phyloP scores from a whole-genome alignment of 1,284 basidiomycete genomes.

The Rhodotorula sp. region DNA sequence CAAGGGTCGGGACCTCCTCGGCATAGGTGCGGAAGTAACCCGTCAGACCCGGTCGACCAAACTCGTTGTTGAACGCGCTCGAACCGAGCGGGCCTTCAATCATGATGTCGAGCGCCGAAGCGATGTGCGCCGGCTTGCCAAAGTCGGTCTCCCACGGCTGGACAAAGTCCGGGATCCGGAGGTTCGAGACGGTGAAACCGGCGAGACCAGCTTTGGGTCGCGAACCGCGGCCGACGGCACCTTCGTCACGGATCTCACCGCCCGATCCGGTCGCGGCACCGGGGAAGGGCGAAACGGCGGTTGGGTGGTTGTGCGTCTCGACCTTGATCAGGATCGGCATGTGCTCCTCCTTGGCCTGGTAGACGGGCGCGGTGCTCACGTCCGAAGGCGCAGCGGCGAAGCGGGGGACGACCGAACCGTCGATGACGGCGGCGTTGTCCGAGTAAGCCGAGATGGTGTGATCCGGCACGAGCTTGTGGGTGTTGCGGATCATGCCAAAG shows the following conservation, averaged over 20 bases:
- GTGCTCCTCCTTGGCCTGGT: constrained; percentile 63
- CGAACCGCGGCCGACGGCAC: constrained; percentile 89
- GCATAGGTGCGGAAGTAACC: constrained; percentile 86
- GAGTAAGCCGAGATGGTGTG: constrained; percentile 95
- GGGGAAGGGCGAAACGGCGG: constrained; percentile 95
- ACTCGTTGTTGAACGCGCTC: constrained; percentile 98
- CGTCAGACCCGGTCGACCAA: constrained; percentile 79
- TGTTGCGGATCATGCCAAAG: constrained; percentile 98
- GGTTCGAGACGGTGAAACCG: constrained; percentile 93
- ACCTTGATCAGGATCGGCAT: constrained; percentile 95
- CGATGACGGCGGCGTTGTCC: constrained; percentile 94
- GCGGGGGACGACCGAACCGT: constrained; percentile 73
- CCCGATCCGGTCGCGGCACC: constrained; percentile 97
- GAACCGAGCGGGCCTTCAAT: constrained; percentile 91
- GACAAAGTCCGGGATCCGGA: constrained; percentile 79
- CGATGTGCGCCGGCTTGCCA: constrained; percentile 86
- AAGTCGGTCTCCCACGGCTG: constrained; percentile 93
- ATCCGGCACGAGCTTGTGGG: constrained; percentile 70
- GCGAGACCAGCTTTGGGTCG: constrained; percentile 93
- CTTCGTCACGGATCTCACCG: constrained; percentile 97
- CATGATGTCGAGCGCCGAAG: constrained; percentile 95
- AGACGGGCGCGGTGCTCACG: constrained; percentile 49
- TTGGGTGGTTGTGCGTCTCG: constrained; percentile 99
- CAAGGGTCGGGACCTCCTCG: constrained; percentile 56
- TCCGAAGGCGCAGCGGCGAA: constrained; percentile 60